Evolutionary conservation across 2,329 filamentous ascomycete genomes (phyloP), one percentile per base, ranked within the genome.

Genomic region (Aureobasidium melanogenum): DNA sequence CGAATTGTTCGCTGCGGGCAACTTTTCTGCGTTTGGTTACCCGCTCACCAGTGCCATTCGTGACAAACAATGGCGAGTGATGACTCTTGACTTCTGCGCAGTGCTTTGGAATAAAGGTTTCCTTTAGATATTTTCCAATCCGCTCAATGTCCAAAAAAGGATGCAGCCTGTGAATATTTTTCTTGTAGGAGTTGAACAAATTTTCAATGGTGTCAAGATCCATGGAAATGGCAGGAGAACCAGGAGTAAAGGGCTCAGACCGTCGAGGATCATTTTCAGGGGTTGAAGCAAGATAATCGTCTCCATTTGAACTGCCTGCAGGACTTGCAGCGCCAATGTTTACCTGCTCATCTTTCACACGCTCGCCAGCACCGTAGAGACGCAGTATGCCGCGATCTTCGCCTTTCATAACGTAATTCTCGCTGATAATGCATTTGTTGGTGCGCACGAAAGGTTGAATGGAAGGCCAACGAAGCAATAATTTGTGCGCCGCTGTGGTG

Each of bases 401-500:
- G n/a, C 68, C 69, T 61, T 70, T 67, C 67, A 72, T 69, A 5
- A 73, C 70, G 62, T 75, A 75, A 44, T 70, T 66, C 43, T 72
- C 69, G 22, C 10, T 24, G 6, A 59, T 24, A 17, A 24, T 44
- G 44, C 38, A 48, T 50, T 50, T 59, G n/a, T 19, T 19, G 9
- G 26, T 59, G 6, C 24, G 43, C 8, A 59, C 44, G 19, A 59
- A 50, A 43, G 68, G 66, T 48, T 65, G 60, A 64, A 68, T 78
- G 66, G 62, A 73, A 60, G 36, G 89, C 84, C 69, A 97, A 70
- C 64, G 80, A 75, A 70, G 79, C 75, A 97, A 77, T 19, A 97
- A 78, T 64, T 91, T 84, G 55, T 94, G 89, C 1, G 91, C 91
- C n/a, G 91, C 84, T 0, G 92, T 97, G 0, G 90, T 95, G 69